These are phyloP conservation scores for Lachnellula suecica DNA, from an alignment of 2,329 filamentous ascomycete species.

Conservation along the genomic window DNA sequence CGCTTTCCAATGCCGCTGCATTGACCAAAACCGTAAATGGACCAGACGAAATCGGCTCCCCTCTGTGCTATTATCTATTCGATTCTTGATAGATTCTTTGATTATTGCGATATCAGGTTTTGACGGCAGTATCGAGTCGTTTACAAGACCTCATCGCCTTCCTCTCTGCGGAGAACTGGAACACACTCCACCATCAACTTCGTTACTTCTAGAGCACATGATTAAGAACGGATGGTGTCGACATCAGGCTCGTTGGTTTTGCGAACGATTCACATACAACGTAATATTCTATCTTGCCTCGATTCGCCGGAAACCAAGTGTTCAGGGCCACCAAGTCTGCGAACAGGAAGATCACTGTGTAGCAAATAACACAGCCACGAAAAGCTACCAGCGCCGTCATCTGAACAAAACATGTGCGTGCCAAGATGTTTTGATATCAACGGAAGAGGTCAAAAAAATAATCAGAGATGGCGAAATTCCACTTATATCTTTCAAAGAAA, in stretches of 20 bases:
- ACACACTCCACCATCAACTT: background rate
- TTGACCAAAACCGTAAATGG: background rate
- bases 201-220: background rate
- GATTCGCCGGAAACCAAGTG: background rate
- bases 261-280: slow-evolving; percentile 1
- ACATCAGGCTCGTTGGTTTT: background rate
- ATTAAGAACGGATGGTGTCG: slow-evolving; percentile 1
- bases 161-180: background rate
- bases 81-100: background rate
- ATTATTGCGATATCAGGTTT: background rate
- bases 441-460: slow-evolving; percentile 1
- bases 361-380: background rate
- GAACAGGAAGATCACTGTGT: background rate
- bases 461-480: slow-evolving; percentile 1
- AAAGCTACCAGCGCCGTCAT: background rate
- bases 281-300: background rate
- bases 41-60: background rate
- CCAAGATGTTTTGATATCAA: background rate
- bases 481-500: background rate
- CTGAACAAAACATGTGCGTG: background rate
- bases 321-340: background rate
- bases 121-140: background rate
- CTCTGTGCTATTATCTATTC: background rate
- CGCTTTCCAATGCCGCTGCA: background rate
- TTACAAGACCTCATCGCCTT: background rate